Evolutionary conservation across 139 green algal genomes (phyloP), one percentile per base, ranked within the genome.

Genomic region (Tetradesmus lagerheimii): DNA sequence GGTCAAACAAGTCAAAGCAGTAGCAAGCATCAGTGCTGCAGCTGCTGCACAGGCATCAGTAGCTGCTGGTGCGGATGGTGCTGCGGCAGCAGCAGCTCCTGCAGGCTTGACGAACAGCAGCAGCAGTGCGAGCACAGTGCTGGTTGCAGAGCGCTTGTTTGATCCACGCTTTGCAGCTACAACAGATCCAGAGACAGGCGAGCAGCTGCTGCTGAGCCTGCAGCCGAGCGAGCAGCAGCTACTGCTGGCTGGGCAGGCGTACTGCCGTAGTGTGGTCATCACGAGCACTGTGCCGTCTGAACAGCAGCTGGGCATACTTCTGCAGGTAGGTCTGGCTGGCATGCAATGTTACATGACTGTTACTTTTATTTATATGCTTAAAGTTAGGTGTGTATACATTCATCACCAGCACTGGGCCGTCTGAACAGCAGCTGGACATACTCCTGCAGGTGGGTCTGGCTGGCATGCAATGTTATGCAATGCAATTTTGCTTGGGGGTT

Each of bases 181-280:
- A 27, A 80, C 64, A 62, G 83, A 79, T 80, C 37, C 37, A 45
- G 83, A 78, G 64, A 80, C 83, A 38, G 83, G 83, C 27, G 83
- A 88, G 83, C 37, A 88, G 34, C 27, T 79, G 62, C 83, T 88
- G 83, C 83, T 88, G 53, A 35, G 14, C 50, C 57, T 88, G 62
- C 37, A 62, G 25, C 83, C 83, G 1, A 45, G 25, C 18, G 45
- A 86, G 62, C 64, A 78, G 62, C 83, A 79, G 38, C 83, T 62
- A 15, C 62, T 88, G 83, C 83, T 88, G 64, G 37, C 62, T 15
- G 83, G 83, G 35, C 83, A 88, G 1, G 25, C 20, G 29, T 88
- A 88, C 38, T 79, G 64, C 38, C 83, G 31, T 1, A 78, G 62
- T 20, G 62, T 80, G 27, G 62, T 80, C 20, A 80, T 88, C 35